Evolutionary conservation across 116 monocot genomes (phyloP).

Genomic region (Iris pallida): DNA sequence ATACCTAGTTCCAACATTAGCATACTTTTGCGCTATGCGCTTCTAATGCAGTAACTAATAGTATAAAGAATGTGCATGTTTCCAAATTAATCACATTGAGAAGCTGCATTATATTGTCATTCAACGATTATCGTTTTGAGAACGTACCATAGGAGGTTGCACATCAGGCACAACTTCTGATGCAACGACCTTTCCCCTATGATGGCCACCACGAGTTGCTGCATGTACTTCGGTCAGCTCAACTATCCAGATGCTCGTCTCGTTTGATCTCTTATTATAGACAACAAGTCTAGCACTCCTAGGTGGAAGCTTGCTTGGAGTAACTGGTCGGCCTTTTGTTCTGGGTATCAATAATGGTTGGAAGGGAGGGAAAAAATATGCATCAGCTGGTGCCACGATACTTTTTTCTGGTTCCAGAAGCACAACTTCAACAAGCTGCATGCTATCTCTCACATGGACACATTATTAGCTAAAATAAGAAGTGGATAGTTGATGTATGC

Average conservation of each 20-base stretch:
- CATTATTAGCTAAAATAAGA: neutral
- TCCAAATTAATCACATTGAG: no score
- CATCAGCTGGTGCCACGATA: conserved; percentile 90
- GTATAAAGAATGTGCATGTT: no score
- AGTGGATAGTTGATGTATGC: neutral
- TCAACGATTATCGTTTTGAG: neutral
- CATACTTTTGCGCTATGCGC: no score
- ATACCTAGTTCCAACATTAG: no score
- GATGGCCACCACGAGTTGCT: conserved; percentile 93
- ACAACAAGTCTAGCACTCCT: conserved; percentile 84
- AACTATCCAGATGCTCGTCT: conserved; percentile 88
- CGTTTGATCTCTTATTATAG: conserved; percentile 87
- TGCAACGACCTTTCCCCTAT: conserved; percentile 83
- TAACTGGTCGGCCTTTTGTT: conserved; percentile 79
- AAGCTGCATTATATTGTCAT: neutral
- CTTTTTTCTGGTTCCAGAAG: conserved; percentile 76
- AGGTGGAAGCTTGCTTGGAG: conserved; percentile 82
- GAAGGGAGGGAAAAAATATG: conserved; percentile 94
- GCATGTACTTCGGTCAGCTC: conserved; percentile 92
- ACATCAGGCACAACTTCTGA: conserved; percentile 86
- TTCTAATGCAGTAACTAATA: no score
- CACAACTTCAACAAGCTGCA: conserved; percentile 85
- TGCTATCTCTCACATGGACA: conserved; percentile 76
- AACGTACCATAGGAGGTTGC: conserved; percentile 89
- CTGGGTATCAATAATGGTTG: conserved; percentile 86